Evolutionary conservation across 352 stramenopile genomes (phyloP), one percentile per base, ranked within the genome.

Genomic region (Phytophthora litchii): DNA sequence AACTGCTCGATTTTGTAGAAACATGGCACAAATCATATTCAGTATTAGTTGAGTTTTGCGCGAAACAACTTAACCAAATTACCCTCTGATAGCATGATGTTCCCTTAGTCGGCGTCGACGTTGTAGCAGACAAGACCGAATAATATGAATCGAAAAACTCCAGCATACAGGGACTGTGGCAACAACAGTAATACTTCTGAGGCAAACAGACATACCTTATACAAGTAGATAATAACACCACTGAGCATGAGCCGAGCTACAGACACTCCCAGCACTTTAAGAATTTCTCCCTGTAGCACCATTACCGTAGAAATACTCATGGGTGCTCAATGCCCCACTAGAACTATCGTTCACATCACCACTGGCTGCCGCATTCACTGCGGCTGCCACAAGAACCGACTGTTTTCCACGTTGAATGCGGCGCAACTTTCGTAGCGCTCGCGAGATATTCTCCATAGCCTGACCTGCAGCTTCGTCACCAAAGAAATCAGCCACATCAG

Each of bases 331-430:
- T 10, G 50, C 49, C 10, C 56, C 34, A 16, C 31, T 13, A 20
- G 35, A 48, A 34, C 38, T 46, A 20, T 45, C 23, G 29, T 44
- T 71, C 12, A 46, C 48, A 20, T 71, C 56, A 17, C 40, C 51
- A 13, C 13, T 60, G 13, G 41, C 58, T 44, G 47, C 41, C 19
- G 55, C 55, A 11, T 58, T 63, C 5, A 66, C 45, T 9, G 55
- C 54, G 2, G 55, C 52, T 13, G 68, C 68, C 31, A 69, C 51
- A 46, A 80, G 53, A 35, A 53, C 52, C 13, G 74, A 80, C 17
- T 76, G 64, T 59, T 78, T 83, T 2, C 70, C 74, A 25, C 74
- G 67, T n/a, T 78, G 60, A 7, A 78, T 63, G 14, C 74, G 70
- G 21, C 60, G 67, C 42, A 83, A 35, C 16, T 45, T 56, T 29